A percentile compares a stretch with the other conserved stretches of the same genome.
phyloP scores from a whole-genome alignment of 2,329 filamentous ascomycete genomes.

The Aureobasidium sp. region DNA sequence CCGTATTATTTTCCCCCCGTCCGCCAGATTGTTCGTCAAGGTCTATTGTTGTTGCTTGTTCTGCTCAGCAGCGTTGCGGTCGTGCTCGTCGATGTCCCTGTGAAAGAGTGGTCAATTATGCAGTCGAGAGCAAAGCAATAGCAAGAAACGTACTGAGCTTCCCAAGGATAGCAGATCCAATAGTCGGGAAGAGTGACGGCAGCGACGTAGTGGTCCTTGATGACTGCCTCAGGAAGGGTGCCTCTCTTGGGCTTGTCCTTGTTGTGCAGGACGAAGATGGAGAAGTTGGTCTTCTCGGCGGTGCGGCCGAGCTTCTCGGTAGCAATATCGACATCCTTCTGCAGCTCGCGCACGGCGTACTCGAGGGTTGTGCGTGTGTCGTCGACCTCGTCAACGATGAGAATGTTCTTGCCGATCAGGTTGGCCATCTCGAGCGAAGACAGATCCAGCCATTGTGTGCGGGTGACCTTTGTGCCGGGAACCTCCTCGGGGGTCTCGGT shows the following conservation, averaged over 20 bases:
- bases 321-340: slow-evolving; percentile 87
- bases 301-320: slow-evolving; percentile 63
- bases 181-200: slow-evolving; percentile 84
- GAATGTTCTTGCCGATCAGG: slow-evolving; percentile 80
- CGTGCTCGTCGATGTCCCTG: slow-evolving; percentile 86
- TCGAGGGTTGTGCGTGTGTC: slow-evolving; percentile 91
- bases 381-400: slow-evolving; percentile 94
- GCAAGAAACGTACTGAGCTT: slow-evolving; percentile 58
- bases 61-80: slow-evolving; percentile 51
- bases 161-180: slow-evolving; percentile 99
- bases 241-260: slow-evolving; percentile 98
- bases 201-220: slow-evolving; percentile 70
- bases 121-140: neutral
- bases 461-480: slow-evolving; percentile 87
- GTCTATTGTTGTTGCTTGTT: slow-evolving; percentile 18
- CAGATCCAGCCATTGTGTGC: slow-evolving; percentile 96
- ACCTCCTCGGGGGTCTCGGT: slow-evolving; percentile 55
- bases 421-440: slow-evolving; percentile 79
- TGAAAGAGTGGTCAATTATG: neutral
- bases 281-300: slow-evolving; percentile 74
- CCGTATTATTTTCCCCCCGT: slow-evolving; percentile 3
- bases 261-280: slow-evolving; percentile 96
- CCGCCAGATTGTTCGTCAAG: slow-evolving; percentile 6
- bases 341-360: slow-evolving; percentile 84
- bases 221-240: slow-evolving; percentile 67